Base-by-base conservation (phyloP, 305 asterid genomes). In the Fraxinus platypoda region DNA sequence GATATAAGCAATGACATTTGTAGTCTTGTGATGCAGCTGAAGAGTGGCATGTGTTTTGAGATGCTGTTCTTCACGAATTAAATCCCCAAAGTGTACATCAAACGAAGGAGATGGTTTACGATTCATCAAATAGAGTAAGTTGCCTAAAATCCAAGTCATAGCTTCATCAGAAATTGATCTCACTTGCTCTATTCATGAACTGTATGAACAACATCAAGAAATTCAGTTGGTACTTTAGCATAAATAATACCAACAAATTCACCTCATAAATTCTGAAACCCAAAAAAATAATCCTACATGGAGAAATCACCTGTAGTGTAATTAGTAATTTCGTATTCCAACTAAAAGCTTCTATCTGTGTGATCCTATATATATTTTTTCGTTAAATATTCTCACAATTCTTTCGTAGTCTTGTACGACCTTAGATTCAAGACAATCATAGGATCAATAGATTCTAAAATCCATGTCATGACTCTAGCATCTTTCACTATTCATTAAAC, bases 281-380 rank as follows among this genome's bases (percentile, higher is more conserved):
- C 43, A 37, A 7, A 37, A 37, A 37, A 33, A 5, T 7, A 37
- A 37, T 7, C 43, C 43, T 7, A 12, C 0, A 37, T 37, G 43
- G 43, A 7, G 43, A 37, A 1, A 37, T 37, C 11, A 8, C 43
- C 11, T 2, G 49, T 2, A n/a, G 66, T 62, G 41, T 62, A 66
- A 79, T 68, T 79, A 21, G 46, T 25, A 35, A 66, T 81, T 13
- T 81, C 74, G 34, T 74, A 57, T 15, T 73, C 41, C 13, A 74
- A 37, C 3, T 81, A 74, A 74, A 80, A 72, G 0, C 7, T 38
- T 23, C 83, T 19, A 13, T 79, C 31, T 0, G 5, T 9, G 41
- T 54, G 52, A 1, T 80, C 34, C 15, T 54, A 41, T 7, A 19
- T 33, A 17, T 74, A 81, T 23, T 57, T 62, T 26, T 74, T 80